phyloP scores from a whole-genome alignment of 352 stramenopile species.

The Pythium biforme region DNA sequence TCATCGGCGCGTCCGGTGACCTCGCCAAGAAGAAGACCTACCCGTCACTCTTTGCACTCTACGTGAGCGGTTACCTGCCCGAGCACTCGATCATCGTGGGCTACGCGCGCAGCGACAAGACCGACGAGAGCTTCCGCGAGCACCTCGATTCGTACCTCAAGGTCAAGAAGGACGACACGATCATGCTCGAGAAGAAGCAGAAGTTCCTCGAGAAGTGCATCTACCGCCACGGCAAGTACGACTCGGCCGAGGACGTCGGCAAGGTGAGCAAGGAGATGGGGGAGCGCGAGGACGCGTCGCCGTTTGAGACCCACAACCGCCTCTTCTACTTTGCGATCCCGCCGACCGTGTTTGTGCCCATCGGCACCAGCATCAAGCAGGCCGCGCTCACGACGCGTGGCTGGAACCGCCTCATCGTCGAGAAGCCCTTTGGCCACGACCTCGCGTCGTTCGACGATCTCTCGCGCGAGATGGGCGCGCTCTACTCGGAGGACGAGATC shows the following conservation, averaged over 20 bases:
- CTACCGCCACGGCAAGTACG: constrained; percentile 80
- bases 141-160: constrained; percentile 73
- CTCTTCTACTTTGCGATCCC: constrained; percentile 98
- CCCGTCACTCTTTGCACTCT: constrained; percentile 89
- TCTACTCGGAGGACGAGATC: constrained; percentile 88
- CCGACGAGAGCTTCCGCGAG: constrained; percentile 81
- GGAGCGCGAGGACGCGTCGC: constrained; percentile 50
- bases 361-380: constrained; percentile 92
- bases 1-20: constrained; percentile 86
- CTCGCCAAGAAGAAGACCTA: constrained; percentile 93
- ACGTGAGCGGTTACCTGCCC: constrained; percentile 73
- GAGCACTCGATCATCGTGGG: constrained; percentile 83
- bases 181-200: constrained; percentile 42
- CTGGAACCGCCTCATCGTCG: constrained; percentile 96
- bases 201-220: constrained; percentile 76
- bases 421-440: constrained; percentile 98
- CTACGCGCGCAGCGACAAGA: constrained; percentile 81
- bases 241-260: constrained; percentile 78
- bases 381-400: constrained; percentile 83
- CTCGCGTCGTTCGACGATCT: constrained; percentile 92
- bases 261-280: constrained; percentile 75
- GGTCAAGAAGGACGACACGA: constrained; percentile 45
- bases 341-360: constrained; percentile 94
- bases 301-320: constrained; percentile 62
- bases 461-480: constrained; percentile 76